Percentiles rank a stretch among this genome's conserved stretches.
These are phyloP conservation scores for Persicaria tinctoria DNA, from an alignment of 148 eudicot species.

Conservation along the genomic window DNA sequence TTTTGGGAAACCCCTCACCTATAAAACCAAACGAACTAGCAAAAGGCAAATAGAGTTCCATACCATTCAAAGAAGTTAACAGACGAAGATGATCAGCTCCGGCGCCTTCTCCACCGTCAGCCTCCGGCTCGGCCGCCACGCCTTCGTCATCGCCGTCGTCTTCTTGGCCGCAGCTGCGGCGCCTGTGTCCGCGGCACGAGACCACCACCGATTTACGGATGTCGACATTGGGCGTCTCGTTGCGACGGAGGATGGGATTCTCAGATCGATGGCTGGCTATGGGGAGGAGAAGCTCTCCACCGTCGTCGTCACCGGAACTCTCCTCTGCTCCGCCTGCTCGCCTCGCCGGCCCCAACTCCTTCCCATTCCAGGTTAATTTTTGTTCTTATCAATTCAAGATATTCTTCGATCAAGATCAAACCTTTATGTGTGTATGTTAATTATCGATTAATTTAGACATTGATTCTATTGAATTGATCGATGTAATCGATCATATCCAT, in stretches of 20 bases:
- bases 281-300: conserved; percentile 84
- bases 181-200: neutral
- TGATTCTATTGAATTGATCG: no score
- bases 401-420: no score
- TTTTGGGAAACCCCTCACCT: neutral
- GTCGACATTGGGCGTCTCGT: no score
- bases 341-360: conserved; percentile 16
- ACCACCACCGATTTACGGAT: neutral
- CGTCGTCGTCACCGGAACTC: conserved; percentile 43
- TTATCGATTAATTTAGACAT: no score
- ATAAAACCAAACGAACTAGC: neutral
- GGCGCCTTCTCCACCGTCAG: neutral
- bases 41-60: neutral
- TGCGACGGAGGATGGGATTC: no score
- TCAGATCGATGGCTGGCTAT: conserved; percentile 47
- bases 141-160: neutral
- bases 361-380: conserved; percentile 33
- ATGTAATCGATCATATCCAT: no score
- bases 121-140: no score
- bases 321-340: conserved; percentile 32
- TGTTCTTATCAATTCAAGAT: neutral
- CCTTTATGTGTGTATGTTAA: no score
- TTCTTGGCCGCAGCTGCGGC: neutral
- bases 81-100: neutral
- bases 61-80: neutral